Evolutionary conservation across 2,329 filamentous ascomycete species (phyloP).

Genomic region (Alternaria arbusti): DNA sequence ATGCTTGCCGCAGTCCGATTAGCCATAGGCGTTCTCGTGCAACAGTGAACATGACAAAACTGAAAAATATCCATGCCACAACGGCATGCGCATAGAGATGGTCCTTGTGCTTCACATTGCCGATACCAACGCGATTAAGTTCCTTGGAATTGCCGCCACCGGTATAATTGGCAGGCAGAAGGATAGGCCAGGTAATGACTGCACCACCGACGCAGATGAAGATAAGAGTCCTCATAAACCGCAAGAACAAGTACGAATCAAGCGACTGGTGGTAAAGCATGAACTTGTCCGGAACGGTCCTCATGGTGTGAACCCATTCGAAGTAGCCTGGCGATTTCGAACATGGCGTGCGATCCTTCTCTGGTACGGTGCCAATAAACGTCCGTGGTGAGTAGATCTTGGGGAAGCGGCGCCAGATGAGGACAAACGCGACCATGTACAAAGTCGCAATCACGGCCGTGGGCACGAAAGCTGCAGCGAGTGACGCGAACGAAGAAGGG

Average conservation of each 20-base stretch:
- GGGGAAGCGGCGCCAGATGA: constrained; percentile 52
- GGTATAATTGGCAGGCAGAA: constrained; percentile 88
- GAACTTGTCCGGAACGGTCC: constrained; percentile 71
- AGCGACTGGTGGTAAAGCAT: constrained; percentile 90
- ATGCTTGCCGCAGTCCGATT: constrained; percentile 91
- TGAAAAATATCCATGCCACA: constrained; percentile 80
- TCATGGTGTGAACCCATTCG: constrained; percentile 57
- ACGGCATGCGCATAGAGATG: constrained; percentile 80
- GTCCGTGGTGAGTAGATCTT: constrained; percentile 55
- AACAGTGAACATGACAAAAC: constrained; percentile 87
- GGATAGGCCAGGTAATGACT: constrained; percentile 82
- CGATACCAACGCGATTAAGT: constrained; percentile 79
- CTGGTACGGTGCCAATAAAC: constrained; percentile 52
- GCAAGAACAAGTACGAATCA: constrained; percentile 88
- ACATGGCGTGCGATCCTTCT: constrained; percentile 52
- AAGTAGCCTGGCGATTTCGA: constrained; percentile 34
- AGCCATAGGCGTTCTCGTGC: constrained; percentile 89
- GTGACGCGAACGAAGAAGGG: constrained; percentile 40
- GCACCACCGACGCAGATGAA: constrained; percentile 84
- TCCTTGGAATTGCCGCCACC: constrained; percentile 70
- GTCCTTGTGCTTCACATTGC: constrained; percentile 72
- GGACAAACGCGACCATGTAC: constrained; percentile 46
- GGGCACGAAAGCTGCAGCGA: constrained; percentile 46
- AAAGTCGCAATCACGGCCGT: constrained; percentile 39
- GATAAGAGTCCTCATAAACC: constrained; percentile 80